Conservation (phyloP, 2,329 filamentous ascomycete species). For the Clonostachys chloroleuca region DNA sequence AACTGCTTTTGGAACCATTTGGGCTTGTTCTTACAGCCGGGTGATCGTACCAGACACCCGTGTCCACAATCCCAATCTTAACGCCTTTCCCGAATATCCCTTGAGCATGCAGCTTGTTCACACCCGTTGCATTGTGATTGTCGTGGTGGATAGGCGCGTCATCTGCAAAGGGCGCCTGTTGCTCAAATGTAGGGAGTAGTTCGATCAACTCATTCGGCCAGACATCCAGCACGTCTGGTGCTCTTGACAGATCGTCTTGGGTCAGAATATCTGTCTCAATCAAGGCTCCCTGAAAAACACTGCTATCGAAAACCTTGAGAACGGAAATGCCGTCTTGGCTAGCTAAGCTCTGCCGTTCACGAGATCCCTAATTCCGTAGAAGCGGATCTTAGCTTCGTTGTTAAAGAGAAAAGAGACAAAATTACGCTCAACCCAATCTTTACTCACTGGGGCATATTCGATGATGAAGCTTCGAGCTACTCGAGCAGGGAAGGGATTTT, state of each 20-base stretch:
- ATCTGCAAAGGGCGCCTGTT: neutral
- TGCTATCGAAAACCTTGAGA: constrained; percentile 2
- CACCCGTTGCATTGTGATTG: constrained; percentile 12
- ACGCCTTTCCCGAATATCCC: constrained; percentile 14
- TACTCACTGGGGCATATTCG: too few species aligned
- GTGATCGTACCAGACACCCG: constrained; percentile 15
- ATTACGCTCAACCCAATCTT: too few species aligned
- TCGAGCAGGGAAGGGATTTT: too few species aligned
- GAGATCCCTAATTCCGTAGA: too few species aligned
- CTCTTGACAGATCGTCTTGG: constrained; percentile 8
- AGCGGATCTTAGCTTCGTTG: too few species aligned
- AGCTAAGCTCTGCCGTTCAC: too few species aligned
- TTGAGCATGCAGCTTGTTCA: constrained; percentile 12
- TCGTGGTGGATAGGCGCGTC: too few species aligned
- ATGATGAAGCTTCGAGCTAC: too few species aligned
- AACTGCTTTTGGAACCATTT: neutral
- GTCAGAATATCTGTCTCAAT: constrained; percentile 7
- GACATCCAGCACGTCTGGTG: constrained; percentile 12
- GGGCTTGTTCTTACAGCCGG: constrained; percentile 1
- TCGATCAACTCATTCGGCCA: constrained; percentile 9
- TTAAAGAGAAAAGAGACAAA: too few species aligned
- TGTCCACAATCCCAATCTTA: constrained; percentile 17
- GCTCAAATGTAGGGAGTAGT: neutral
- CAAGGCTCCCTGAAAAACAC: constrained; percentile 3
- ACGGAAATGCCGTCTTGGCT: neutral